Evolutionary conservation across 768 basidiomycete genomes (phyloP), one percentile per base, ranked within the genome.

Genomic region (Auriscalpium vulgare): DNA sequence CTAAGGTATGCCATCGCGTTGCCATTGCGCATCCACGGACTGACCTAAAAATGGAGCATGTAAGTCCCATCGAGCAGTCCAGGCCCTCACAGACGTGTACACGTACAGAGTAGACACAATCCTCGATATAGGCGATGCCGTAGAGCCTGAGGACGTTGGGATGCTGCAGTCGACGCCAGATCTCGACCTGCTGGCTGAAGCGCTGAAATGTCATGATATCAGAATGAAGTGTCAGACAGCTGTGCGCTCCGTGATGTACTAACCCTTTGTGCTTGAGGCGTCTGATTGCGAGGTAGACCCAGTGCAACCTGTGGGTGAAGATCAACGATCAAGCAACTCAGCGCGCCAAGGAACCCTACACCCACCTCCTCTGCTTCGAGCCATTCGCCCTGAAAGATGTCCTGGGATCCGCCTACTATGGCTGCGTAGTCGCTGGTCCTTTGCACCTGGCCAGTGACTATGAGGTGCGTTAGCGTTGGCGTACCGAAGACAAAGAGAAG

Each of bases 11-110:
- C 57, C 16, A 73, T 59, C 2, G 70, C 69, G 17, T 74, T 74
- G 10, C 75, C 73, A 54, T 77, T 70, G 21, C 71, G 67, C 72
- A 77, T 75, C 72, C 72, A 76, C 5, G 77, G 75, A 43, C 72
- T 74, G 53, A 78, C 76, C 74, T 78, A 51, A 29, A 51, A 53
- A 13, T 49, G 57, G 10, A 53, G 7, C 29, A 34, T 50, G 40
- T 38, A 21, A 44, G 10, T n/a, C 10, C 29, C 48, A 19, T 19
- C 51, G 17, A 49, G 47, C 55, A 38, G 10, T 37, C 47, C 2
- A 43, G 21, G 37, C 56, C 46, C 9, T 52, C 35, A 16, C 8
- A 54, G 38, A 34, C 35, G 14, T 10, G 16, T 37, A 37, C 23
- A 50, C 50, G 21, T 40, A 60, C 59, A 2, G 59, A 55, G 46